A percentile compares a stretch with the other conserved stretches of the same genome.
Conservation (phyloP, 2,329 filamentous ascomycete genomes). For the Trichothecium roseum region DNA sequence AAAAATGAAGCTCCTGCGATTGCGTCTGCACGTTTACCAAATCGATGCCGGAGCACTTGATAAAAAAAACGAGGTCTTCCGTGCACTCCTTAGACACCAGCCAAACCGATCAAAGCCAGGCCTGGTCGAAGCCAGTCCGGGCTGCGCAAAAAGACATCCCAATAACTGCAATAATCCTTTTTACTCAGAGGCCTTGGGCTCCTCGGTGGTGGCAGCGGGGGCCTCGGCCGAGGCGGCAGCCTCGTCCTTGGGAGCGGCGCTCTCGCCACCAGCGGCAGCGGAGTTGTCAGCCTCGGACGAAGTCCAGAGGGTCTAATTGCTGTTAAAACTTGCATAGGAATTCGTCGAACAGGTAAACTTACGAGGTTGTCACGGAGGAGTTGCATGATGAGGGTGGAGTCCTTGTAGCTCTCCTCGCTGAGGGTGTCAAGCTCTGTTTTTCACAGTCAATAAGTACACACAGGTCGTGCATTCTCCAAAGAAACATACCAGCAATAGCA, state of each 20-base stretch:
- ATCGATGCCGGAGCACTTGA: slow-evolving; percentile 36
- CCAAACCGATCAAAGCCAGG: slow-evolving; percentile 30
- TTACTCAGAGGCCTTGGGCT: slow-evolving; percentile 61
- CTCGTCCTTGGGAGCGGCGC: slow-evolving; percentile 35
- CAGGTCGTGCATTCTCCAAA: not conserved
- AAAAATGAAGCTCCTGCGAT: slow-evolving; percentile 24
- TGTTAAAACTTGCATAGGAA: slow-evolving; percentile 13
- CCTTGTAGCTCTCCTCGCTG: slow-evolving; percentile 98
- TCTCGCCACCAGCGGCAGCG: slow-evolving; percentile 35
- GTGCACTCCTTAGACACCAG: slow-evolving; percentile 56
- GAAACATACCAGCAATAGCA: slow-evolving; percentile 66
- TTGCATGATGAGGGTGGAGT: slow-evolving; percentile 98
- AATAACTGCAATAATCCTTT: slow-evolving; percentile 12
- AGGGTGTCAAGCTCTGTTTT: slow-evolving; percentile 80
- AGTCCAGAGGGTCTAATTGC: slow-evolving; percentile 84
- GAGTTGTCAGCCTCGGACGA: slow-evolving; percentile 92
- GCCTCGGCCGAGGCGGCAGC: slow-evolving; percentile 47
- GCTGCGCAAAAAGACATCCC: slow-evolving; percentile 1
- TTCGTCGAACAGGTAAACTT: slow-evolving; percentile 21
- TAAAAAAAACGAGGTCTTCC: slow-evolving; percentile 46
- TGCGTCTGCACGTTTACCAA: slow-evolving; percentile 32
- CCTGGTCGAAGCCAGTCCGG: slow-evolving; percentile 1
- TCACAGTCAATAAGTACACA: slow-evolving; percentile 12
- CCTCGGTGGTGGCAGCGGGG: slow-evolving; percentile 39
- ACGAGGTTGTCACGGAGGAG: slow-evolving; percentile 94